Percentiles rank a stretch among this genome's conserved stretches.
These are phyloP conservation scores for Oemleria cerasiformis DNA, from an alignment of 306 rosid genomes.

Conservation along the genomic window DNA sequence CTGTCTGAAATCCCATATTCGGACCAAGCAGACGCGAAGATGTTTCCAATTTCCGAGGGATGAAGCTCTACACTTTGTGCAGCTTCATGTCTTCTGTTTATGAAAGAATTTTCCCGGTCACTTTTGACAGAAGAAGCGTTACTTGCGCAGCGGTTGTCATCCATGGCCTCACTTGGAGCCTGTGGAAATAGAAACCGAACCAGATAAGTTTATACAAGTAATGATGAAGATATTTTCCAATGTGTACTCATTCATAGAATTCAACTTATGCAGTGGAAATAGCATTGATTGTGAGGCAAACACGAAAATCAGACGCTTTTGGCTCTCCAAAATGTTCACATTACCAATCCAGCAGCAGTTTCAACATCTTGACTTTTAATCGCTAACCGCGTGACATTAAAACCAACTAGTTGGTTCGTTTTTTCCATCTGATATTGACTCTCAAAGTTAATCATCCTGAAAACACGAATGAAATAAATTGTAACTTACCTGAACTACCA, in stretches of 20 bases:
- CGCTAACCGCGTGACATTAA: not conserved
- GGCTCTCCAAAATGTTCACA: not conserved
- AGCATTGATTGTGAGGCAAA: not conserved
- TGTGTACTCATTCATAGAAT: not conserved
- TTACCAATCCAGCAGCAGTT: not conserved
- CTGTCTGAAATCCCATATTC: slow-evolving; percentile 24
- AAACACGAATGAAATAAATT: slow-evolving; percentile 11
- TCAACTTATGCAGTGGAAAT: not conserved
- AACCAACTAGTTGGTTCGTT: not conserved
- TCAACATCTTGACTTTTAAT: not conserved
- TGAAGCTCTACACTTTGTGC: slow-evolving; percentile 18
- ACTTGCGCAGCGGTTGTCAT: slow-evolving; percentile 19
- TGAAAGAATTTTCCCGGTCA: slow-evolving; percentile 26
- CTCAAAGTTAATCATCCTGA: not conserved
- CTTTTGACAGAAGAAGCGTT: slow-evolving; percentile 1
- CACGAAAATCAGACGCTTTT: not conserved
- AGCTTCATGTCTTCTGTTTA: slow-evolving; percentile 29
- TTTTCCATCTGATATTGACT: not conserved
- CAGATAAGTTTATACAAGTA: not conserved
- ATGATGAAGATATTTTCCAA: not conserved
- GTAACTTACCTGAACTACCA: slow-evolving; percentile 41
- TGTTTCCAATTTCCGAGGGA: slow-evolving; percentile 21
- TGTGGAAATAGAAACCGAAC: slow-evolving; percentile 15
- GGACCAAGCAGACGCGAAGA: slow-evolving; percentile 8
- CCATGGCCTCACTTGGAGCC: slow-evolving; percentile 30